phyloP scores from a whole-genome alignment of 1,284 basidiomycete species.

The Testicularia cyperi region DNA sequence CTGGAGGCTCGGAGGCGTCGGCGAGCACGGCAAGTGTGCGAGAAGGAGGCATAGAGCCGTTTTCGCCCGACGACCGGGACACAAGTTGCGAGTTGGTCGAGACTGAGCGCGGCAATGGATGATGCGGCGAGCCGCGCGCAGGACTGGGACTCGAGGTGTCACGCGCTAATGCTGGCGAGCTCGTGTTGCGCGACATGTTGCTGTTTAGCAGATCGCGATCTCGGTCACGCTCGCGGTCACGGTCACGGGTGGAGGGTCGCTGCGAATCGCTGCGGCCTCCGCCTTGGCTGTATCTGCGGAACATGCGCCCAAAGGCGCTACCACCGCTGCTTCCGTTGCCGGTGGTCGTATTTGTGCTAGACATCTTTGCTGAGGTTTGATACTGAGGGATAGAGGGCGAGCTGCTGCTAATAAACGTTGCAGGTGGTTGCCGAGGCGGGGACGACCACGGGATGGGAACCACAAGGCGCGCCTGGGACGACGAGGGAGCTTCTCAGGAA shows the following conservation, averaged over 20 bases:
- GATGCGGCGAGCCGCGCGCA: constrained; percentile 1
- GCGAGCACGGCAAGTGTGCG: constrained; percentile 12
- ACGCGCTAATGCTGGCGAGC: constrained; percentile 16
- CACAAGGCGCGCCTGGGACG: constrained; percentile 13
- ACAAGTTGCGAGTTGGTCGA: constrained; percentile 3
- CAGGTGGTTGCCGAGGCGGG: constrained; percentile 1
- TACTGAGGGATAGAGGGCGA: neutral
- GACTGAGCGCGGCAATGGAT: constrained; percentile 13
- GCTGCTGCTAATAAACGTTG: constrained; percentile 1
- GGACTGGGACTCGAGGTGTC: constrained; percentile 11
- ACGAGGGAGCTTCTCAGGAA: constrained; percentile 26
- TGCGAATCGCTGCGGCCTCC: constrained; percentile 13
- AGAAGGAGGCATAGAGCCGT: constrained; percentile 1
- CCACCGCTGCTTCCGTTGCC: constrained; percentile 5
- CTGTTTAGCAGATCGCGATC: too few relatives aligned
- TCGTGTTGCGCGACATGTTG: constrained; percentile 16
- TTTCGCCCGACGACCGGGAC: constrained; percentile 3
- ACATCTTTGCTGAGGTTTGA: neutral
- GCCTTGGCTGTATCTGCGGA: constrained; percentile 48
- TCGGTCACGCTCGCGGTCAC: constrained; percentile 8
- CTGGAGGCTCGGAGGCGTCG: constrained; percentile 3
- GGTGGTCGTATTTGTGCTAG: constrained; percentile 5
- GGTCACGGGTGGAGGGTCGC: constrained; percentile 12
- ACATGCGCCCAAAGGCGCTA: constrained; percentile 48
- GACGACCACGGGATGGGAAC: neutral